Evolutionary conservation across 805 yeast species (phyloP).

Genomic region (Phaffomyces antillensis): DNA sequence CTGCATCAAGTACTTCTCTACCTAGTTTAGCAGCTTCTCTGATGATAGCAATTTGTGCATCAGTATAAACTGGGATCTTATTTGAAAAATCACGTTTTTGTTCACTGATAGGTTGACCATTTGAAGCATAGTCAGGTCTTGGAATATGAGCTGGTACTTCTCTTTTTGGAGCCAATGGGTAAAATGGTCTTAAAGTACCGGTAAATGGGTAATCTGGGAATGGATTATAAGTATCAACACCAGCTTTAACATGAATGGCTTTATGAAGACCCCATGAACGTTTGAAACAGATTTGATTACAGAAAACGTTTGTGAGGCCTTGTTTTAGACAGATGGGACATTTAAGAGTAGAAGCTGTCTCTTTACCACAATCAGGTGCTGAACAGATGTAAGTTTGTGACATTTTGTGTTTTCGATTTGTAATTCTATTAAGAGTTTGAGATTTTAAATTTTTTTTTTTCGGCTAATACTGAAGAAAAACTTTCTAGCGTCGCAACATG

Average conservation of each 20-base stretch:
- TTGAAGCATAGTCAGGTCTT: slow-evolving; percentile 75
- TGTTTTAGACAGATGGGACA: slow-evolving; percentile 89
- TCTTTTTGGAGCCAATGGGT: slow-evolving; percentile 74
- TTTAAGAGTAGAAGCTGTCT: slow-evolving; percentile 65
- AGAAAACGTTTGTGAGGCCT: slow-evolving; percentile 57
- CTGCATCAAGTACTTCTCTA: slow-evolving; percentile 83
- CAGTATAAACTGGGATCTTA: slow-evolving; percentile 54
- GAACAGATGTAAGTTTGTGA: slow-evolving; percentile 39
- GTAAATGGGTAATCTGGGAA: slow-evolving; percentile 72
- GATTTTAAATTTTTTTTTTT: background rate
- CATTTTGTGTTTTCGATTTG: background rate
- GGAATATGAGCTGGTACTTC: slow-evolving; percentile 63
- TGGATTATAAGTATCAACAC: slow-evolving; percentile 68
- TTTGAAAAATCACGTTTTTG: slow-evolving; percentile 62
- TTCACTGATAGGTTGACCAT: slow-evolving; percentile 78
- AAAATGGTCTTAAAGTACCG: slow-evolving; percentile 69
- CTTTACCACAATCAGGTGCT: slow-evolving; percentile 81
- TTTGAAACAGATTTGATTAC: slow-evolving; percentile 80
- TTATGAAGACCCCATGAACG: slow-evolving; percentile 69
- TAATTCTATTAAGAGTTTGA: background rate
- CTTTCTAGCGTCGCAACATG: too few species aligned
- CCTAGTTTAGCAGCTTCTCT: slow-evolving; percentile 70
- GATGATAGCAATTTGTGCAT: slow-evolving; percentile 67
- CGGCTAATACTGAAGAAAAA: too few species aligned
- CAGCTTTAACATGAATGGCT: slow-evolving; percentile 59